Evolutionary conservation across 352 stramenopile species (phyloP).

Genomic region (Globisporangium barbulae): DNA sequence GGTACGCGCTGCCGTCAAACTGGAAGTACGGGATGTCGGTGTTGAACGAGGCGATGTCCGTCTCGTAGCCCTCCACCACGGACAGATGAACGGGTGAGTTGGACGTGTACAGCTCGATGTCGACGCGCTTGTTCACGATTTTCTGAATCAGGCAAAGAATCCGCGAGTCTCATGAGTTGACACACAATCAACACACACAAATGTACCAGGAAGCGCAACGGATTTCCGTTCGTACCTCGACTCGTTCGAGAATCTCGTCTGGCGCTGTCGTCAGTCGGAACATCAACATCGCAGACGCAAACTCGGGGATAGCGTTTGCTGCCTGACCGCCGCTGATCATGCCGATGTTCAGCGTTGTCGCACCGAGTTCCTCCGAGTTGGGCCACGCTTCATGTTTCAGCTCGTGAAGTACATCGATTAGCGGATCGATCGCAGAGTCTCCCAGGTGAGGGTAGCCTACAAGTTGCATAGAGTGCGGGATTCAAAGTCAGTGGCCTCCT

Average conservation of each 20-base stretch:
- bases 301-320: slow-evolving; percentile 77
- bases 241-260: slow-evolving; percentile 60
- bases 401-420: slow-evolving; percentile 82
- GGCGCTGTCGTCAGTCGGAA: slow-evolving; percentile 80
- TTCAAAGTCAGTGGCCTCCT: too few species aligned
- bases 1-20: slow-evolving; percentile 75
- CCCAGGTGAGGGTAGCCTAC: slow-evolving; percentile 77
- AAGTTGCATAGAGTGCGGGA: not conserved
- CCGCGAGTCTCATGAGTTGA: not conserved
- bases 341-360: slow-evolving; percentile 84
- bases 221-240: slow-evolving; percentile 34
- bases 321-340: slow-evolving; percentile 78
- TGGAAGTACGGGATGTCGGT: slow-evolving; percentile 89
- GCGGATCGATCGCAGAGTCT: slow-evolving; percentile 78
- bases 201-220: not conserved
- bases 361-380: slow-evolving; percentile 72
- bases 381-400: slow-evolving; percentile 80
- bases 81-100: slow-evolving; percentile 79
- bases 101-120: slow-evolving; percentile 80
- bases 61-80: slow-evolving; percentile 83
- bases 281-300: slow-evolving; percentile 87
- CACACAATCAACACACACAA: not conserved
- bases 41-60: slow-evolving; percentile 84
- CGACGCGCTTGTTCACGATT: slow-evolving; percentile 56
- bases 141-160: slow-evolving; percentile 22